A percentile compares a stretch with the other conserved stretches of the same genome.
Conservation (phyloP, 495 filamentous ascomycete genomes). For the Hapsidospora chrysogenum region DNA sequence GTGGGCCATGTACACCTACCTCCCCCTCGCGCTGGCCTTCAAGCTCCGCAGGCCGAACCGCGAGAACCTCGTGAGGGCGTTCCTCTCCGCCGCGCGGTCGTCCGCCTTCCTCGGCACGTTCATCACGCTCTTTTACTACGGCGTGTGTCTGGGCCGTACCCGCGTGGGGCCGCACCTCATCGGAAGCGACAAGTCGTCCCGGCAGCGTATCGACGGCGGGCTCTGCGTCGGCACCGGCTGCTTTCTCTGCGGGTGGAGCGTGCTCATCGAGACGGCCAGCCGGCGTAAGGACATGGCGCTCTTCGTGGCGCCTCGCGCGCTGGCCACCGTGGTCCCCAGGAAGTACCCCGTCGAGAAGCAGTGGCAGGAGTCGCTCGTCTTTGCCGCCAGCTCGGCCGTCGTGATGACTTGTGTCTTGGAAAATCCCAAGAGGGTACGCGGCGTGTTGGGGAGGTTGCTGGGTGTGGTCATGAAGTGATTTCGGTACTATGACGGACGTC, state of each 20-base stretch:
- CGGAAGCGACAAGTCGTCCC: slow-evolving; percentile 20
- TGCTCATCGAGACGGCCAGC: slow-evolving; percentile 51
- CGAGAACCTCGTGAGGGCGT: slow-evolving; percentile 23
- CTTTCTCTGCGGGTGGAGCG: slow-evolving; percentile 70
- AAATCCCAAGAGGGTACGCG: slow-evolving; percentile 47
- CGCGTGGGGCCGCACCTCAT: slow-evolving; percentile 60
- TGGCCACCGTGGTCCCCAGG: slow-evolving; percentile 61
- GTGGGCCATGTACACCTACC: slow-evolving; percentile 63
- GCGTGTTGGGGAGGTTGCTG: slow-evolving; percentile 54
- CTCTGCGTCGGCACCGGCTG: slow-evolving; percentile 63
- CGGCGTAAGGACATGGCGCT: slow-evolving; percentile 65
- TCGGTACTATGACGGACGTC: too few species aligned
- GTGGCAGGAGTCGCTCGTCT: slow-evolving; percentile 60
- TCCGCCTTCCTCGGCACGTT: slow-evolving; percentile 74
- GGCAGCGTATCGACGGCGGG: slow-evolving; percentile 37
- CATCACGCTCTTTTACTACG: slow-evolving; percentile 74
- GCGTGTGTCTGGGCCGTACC: slow-evolving; percentile 68
- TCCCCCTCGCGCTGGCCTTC: slow-evolving; percentile 60
- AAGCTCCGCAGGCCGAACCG: slow-evolving; percentile 35
- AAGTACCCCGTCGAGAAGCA: slow-evolving; percentile 50
- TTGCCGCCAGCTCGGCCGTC: slow-evolving; percentile 57
- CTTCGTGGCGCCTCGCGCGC: slow-evolving; percentile 73
- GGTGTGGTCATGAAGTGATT: slow-evolving; percentile 31
- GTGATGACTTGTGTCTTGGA: slow-evolving; percentile 58
- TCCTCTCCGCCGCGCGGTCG: slow-evolving; percentile 48